Conservation (phyloP, 805 yeast genomes). For the Wickerhamomyces tratensis region DNA sequence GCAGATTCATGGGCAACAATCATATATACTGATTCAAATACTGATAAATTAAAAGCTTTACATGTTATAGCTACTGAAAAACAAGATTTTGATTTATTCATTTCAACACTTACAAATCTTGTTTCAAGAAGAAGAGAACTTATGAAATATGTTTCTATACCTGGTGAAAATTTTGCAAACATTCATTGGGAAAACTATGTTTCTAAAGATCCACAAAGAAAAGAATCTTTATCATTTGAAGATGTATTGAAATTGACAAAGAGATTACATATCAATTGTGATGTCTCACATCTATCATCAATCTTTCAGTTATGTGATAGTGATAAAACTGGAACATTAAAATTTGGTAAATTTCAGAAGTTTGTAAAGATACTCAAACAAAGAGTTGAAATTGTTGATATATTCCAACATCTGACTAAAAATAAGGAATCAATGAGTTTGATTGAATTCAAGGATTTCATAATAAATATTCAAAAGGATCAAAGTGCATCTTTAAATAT, state of each 20-base stretch:
- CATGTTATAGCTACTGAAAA: constrained; percentile 61
- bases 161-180: constrained; percentile 52
- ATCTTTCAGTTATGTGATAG: constrained; percentile 48
- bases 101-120: constrained; percentile 44
- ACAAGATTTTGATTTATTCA: constrained; percentile 43
- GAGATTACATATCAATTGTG: constrained; percentile 64
- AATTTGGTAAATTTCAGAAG: constrained; percentile 63
- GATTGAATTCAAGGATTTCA: constrained; percentile 31
- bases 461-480: constrained; percentile 40
- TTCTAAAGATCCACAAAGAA: constrained; percentile 23
- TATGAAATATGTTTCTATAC: constrained; percentile 51
- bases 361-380: constrained; percentile 62
- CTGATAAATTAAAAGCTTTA: constrained; percentile 61
- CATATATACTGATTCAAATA: constrained; percentile 52
- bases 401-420: constrained; percentile 34
- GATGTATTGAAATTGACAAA: constrained; percentile 60
- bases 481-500: constrained; percentile 18
- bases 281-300: constrained; percentile 34
- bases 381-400: constrained; percentile 47
- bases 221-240: constrained; percentile 43
- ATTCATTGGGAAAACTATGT: constrained; percentile 54
- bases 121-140: constrained; percentile 49
- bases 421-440: constrained; percentile 16
- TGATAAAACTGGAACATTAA: constrained; percentile 39
- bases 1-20: constrained; percentile 73